Evolutionary conservation across 2,329 filamentous ascomycete genomes (phyloP).

Genomic region (Penicillium sp.): DNA sequence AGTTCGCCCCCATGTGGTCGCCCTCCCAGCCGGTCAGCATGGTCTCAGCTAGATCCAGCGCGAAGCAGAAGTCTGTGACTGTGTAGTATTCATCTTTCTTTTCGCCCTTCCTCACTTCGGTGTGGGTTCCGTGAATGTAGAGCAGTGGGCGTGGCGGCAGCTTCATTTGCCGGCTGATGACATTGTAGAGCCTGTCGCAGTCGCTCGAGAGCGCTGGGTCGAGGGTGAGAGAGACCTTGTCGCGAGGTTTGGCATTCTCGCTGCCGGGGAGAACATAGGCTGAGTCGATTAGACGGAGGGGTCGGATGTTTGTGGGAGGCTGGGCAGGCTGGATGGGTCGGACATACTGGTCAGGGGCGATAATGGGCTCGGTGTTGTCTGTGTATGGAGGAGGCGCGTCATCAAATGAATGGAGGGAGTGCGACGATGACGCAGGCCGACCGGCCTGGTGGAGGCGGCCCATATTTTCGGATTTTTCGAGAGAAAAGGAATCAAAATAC

Average conservation of each 20-base stretch:
- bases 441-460: slow-evolving; percentile 11
- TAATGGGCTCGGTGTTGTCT: slow-evolving; percentile 12
- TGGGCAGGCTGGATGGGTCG: slow-evolving; percentile 1
- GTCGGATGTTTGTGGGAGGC: background rate
- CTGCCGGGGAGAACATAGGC: slow-evolving; percentile 16
- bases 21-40: slow-evolving; percentile 20
- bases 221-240: slow-evolving; percentile 10
- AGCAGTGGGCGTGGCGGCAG: slow-evolving; percentile 18
- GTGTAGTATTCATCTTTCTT: slow-evolving; percentile 10
- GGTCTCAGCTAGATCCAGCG: slow-evolving; percentile 20
- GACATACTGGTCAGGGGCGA: background rate
- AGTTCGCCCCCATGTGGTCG: background rate
- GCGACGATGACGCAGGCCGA: slow-evolving; percentile 12
- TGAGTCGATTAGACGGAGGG: slow-evolving; percentile 14
- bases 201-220: slow-evolving; percentile 12
- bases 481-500: background rate
- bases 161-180: slow-evolving; percentile 15
- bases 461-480: background rate
- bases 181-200: slow-evolving; percentile 11
- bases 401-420: slow-evolving; percentile 16
- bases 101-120: slow-evolving; percentile 8
- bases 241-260: slow-evolving; percentile 1
- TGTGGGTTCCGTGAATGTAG: slow-evolving; percentile 13
- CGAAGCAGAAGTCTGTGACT: slow-evolving; percentile 17
- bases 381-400: slow-evolving; percentile 18